Evolutionary conservation across 2,329 filamentous ascomycete genomes (phyloP).

Genomic region (Thermochaetoides dissita): DNA sequence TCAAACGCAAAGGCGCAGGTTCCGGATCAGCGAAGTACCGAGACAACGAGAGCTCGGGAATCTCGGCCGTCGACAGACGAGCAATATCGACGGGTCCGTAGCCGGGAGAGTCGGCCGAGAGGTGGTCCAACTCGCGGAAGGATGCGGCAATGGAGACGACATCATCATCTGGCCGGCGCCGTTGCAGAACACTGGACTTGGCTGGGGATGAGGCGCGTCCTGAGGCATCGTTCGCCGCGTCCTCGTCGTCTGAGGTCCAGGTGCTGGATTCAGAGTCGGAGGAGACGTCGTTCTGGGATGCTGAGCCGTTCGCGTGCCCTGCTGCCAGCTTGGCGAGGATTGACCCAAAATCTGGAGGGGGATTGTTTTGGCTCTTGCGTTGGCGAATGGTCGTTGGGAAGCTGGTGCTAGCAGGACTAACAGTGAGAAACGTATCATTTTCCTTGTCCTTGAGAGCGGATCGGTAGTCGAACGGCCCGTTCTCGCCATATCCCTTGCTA

Average conservation of each 20-base stretch:
- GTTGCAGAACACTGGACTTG: conserved; percentile 30
- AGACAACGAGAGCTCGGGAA: conserved; percentile 34
- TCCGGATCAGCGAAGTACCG: conserved; percentile 47
- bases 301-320: conserved; percentile 21
- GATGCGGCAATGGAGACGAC: conserved; percentile 38
- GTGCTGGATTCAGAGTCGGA: conserved; percentile 38
- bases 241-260: conserved; percentile 36
- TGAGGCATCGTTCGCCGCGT: conserved; percentile 36
- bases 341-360: conserved; percentile 22
- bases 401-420: conserved; percentile 29
- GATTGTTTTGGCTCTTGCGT: too few species aligned
- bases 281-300: conserved; percentile 24
- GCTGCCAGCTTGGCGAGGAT: conserved; percentile 26
- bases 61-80: conserved; percentile 32
- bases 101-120: conserved; percentile 33
- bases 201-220: conserved; percentile 36
- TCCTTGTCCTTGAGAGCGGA: conserved; percentile 20
- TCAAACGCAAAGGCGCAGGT: conserved; percentile 31
- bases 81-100: conserved; percentile 36
- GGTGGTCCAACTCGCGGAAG: conserved; percentile 32
- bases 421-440: conserved; percentile 18
- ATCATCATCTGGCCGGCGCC: conserved; percentile 36
- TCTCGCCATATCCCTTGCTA: conserved; percentile 45
- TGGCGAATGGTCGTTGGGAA: too few species aligned
- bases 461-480: conserved; percentile 38